Evolutionary conservation across 352 stramenopile genomes (phyloP).

Genomic region (Phytophthora foliorum): DNA sequence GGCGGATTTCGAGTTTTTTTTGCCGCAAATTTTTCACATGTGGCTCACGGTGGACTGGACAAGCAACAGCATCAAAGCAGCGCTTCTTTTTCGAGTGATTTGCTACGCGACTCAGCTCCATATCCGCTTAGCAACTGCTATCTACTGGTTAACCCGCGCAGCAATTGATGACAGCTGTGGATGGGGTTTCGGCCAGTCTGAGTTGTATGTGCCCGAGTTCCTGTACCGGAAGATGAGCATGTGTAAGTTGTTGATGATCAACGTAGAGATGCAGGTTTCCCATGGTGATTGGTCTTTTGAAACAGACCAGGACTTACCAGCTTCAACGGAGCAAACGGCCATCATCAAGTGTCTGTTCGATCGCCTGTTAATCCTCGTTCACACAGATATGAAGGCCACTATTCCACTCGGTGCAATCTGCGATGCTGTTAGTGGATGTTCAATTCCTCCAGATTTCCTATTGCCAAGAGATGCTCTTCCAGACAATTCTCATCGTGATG

Average conservation of each 20-base stretch:
- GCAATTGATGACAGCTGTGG: slow-evolving; percentile 84
- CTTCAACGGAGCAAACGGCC: slow-evolving; percentile 59
- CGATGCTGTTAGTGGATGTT: slow-evolving; percentile 55
- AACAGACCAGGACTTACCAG: slow-evolving; percentile 71
- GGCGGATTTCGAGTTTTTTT: slow-evolving; percentile 87
- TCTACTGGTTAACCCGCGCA: slow-evolving; percentile 85
- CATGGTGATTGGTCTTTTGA: slow-evolving; percentile 69
- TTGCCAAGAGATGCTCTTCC: slow-evolving; percentile 43
- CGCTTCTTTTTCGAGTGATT: slow-evolving; percentile 78
- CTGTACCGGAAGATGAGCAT: slow-evolving; percentile 83
- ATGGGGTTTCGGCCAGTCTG: slow-evolving; percentile 83
- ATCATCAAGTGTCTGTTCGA: slow-evolving; percentile 79
- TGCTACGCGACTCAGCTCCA: slow-evolving; percentile 78
- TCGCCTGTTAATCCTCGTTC: slow-evolving; percentile 63
- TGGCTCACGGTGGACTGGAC: slow-evolving; percentile 86
- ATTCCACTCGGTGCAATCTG: slow-evolving; percentile 67
- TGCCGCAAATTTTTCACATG: slow-evolving; percentile 87
- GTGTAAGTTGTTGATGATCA: slow-evolving; percentile 86
- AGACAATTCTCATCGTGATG: slow-evolving; percentile 42
- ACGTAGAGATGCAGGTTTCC: slow-evolving; percentile 86
- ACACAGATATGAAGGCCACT: slow-evolving; percentile 38
- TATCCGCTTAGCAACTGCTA: slow-evolving; percentile 78
- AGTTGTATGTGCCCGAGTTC: slow-evolving; percentile 79
- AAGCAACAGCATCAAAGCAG: slow-evolving; percentile 79
- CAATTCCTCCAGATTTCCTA: slow-evolving; percentile 60